Conservation (phyloP, 192 early-diverging fungal species). For the Glomus cerebriforme region DNA sequence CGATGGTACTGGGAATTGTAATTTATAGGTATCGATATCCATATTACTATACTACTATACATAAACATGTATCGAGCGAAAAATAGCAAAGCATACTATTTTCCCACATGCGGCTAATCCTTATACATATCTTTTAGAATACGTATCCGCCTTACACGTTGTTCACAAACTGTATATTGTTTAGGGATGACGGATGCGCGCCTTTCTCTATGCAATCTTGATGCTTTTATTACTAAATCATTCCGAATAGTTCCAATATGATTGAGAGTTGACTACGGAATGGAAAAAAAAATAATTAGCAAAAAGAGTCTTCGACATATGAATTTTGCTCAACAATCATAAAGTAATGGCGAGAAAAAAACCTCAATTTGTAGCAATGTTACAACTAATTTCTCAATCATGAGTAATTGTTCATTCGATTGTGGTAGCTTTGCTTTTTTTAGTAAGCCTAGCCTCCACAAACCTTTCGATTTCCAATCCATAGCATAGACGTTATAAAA, state of each 20-base stretch:
- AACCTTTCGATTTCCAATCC: constrained; percentile 23
- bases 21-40: no score
- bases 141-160: constrained; percentile 5
- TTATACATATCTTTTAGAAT: not conserved
- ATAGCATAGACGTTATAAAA: constrained; percentile 31
- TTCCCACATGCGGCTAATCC: not conserved
- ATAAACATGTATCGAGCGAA: no score
- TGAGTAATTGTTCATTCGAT: not conserved
- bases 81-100: no score
- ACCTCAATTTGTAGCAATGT: constrained; percentile 13
- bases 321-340: not conserved
- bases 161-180: constrained; percentile 6
- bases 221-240: not conserved
- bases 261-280: not conserved
- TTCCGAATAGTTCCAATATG: constrained; percentile 7
- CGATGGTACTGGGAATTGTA: no score
- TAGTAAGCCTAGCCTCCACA: constrained; percentile 12
- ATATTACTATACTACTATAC: no score
- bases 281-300: not conserved
- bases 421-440: constrained; percentile 22
- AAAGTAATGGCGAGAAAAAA: no score
- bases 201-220: not conserved
- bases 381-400: constrained; percentile 18
- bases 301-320: not conserved
- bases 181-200: not conserved